A percentile compares a stretch with the other conserved stretches of the same genome.
Evolutionary conservation across 2,329 filamentous ascomycete genomes (phyloP).

Genomic region (Teratosphaeria destructans): DNA sequence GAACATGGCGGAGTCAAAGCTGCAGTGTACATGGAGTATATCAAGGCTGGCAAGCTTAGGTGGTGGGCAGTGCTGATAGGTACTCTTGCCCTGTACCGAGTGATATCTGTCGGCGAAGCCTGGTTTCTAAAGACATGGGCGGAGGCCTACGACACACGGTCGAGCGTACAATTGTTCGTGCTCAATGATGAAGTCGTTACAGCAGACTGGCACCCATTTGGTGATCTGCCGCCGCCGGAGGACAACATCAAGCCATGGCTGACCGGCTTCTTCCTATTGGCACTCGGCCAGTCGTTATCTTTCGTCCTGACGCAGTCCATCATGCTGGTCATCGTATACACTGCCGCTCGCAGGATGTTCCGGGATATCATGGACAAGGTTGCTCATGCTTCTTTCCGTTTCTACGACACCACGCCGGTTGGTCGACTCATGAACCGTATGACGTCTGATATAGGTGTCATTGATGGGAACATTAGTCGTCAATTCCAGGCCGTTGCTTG

Average conservation of each 20-base stretch:
- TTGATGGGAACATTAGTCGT: slow-evolving; percentile 74
- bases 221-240: slow-evolving; percentile 54
- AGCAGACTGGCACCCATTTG: slow-evolving; percentile 23
- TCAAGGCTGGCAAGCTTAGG: slow-evolving; percentile 64
- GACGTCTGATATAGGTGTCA: slow-evolving; percentile 79
- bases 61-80: slow-evolving; percentile 61
- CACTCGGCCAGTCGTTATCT: slow-evolving; percentile 47
- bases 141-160: slow-evolving; percentile 51
- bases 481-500: slow-evolving; percentile 64
- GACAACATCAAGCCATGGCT: slow-evolving; percentile 66
- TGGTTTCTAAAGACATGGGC: slow-evolving; percentile 87
- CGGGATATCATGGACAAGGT: slow-evolving; percentile 60
- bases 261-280: slow-evolving; percentile 57
- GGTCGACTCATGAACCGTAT: slow-evolving; percentile 86
- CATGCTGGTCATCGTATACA: slow-evolving; percentile 68
- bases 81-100: slow-evolving; percentile 53
- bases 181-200: slow-evolving; percentile 3
- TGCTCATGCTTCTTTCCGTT: slow-evolving; percentile 72
- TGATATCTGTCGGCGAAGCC: slow-evolving; percentile 54
- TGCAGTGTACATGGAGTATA: slow-evolving; percentile 73
- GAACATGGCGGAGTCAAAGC: slow-evolving; percentile 65
- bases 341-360: slow-evolving; percentile 67
- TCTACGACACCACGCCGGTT: slow-evolving; percentile 82
- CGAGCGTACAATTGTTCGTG: background rate
- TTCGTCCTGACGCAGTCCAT: slow-evolving; percentile 54